These are phyloP conservation scores for Trichocladium uniseriatum DNA, from an alignment of 495 filamentous ascomycete genomes.

Conservation along the genomic window DNA sequence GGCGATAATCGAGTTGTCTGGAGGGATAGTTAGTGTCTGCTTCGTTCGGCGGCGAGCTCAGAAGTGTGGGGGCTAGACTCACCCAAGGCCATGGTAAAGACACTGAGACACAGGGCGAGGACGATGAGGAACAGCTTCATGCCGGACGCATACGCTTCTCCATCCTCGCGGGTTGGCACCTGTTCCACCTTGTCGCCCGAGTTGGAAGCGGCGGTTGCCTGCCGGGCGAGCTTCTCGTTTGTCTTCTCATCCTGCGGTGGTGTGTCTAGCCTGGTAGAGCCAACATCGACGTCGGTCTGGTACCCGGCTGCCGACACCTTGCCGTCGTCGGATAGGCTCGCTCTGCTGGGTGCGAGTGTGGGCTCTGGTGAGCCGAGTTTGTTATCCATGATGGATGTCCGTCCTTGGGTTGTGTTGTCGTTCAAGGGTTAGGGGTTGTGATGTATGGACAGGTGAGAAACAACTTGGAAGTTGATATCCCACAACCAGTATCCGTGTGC, in stretches of 20 bases:
- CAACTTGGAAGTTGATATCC: too few relatives aligned
- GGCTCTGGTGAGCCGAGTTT: constrained; percentile 23
- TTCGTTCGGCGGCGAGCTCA: too few relatives aligned
- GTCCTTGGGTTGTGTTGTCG: background rate
- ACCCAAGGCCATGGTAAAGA: constrained; percentile 50
- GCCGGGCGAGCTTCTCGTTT: constrained; percentile 15
- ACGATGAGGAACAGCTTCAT: constrained; percentile 39
- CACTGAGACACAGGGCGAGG: constrained; percentile 41
- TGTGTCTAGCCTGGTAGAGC: background rate
- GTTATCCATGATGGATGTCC: constrained; percentile 11
- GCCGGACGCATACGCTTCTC: constrained; percentile 40
- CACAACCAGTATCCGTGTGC: too few relatives aligned
- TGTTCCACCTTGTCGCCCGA: constrained; percentile 16
- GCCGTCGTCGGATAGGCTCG: constrained; percentile 24
- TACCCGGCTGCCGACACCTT: constrained; percentile 14
- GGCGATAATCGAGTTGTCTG: constrained; percentile 58
- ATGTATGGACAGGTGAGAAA: too few relatives aligned
- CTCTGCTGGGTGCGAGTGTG: constrained; percentile 23
- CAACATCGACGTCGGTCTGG: constrained; percentile 12
- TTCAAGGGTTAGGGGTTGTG: too few relatives aligned
- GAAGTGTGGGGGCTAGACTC: background rate
- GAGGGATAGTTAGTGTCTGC: background rate
- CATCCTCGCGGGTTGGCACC: constrained; percentile 31
- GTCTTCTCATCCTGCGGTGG: constrained; percentile 11
- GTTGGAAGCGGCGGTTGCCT: constrained; percentile 23